Evolutionary conservation across 1,139 yeast genomes (phyloP), one percentile per base, ranked within the genome.

Genomic region (Magnusiomyces clavatus): DNA sequence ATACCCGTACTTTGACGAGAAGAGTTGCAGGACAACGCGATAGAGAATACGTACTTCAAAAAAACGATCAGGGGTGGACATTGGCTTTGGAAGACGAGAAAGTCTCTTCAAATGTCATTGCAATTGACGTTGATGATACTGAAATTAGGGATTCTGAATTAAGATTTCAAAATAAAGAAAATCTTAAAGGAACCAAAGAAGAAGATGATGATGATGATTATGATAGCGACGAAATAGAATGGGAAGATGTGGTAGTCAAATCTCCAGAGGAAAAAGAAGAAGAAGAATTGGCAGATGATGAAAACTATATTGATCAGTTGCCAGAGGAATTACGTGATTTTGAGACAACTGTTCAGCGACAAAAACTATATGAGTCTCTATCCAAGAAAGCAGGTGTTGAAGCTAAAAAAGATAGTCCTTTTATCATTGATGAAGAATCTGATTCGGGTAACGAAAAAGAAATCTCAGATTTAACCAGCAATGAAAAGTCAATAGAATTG

Each of bases 21-120:
- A 73, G 97, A 56, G 78, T 92, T n/a, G 89, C 96, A 0, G 87
- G 97, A 43, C 95, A 88, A 58, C 81, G 78, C 57, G 88, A 85
- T 56, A 74, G 82, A 54, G 83, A 83, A 58, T 94, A 94, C 62
- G 78, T 85, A 44, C 74, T 94, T 52, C 77, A 84, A 36, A 80
- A 85, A 58, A 86, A 84, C 47, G 87, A 83, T 8, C 83, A 82
- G 58, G 98, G 98, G 0, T 92, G 95, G 90, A 81, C 94, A 0
- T 69, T 94, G 43, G 81, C 94, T 0, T 72, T 92, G 48, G 77
- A 74, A 2, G 73, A 69, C 24, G 78, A 46, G 8, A 24, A 8
- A 8, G 39, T 37, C 8, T 19, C 19, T 14, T 16, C n/a, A n/a
- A 45, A 45, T 5, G 31, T 34, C 20, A 50, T 49, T 14, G 46